These are phyloP conservation scores for Debaryomycetaceae sp. DNA, from an alignment of 1,139 yeast species.

Conservation along the genomic window DNA sequence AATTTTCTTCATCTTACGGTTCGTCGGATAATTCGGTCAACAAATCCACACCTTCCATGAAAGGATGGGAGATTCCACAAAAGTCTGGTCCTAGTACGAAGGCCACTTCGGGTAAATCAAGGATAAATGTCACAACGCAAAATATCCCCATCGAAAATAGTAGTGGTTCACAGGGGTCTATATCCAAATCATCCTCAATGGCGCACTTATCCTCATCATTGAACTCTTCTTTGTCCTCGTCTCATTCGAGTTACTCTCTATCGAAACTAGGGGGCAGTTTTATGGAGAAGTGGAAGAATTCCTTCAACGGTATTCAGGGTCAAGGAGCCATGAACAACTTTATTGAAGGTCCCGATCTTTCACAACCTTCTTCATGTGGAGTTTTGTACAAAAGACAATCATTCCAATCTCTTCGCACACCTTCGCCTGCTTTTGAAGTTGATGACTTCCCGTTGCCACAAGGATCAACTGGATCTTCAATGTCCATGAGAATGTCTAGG, in stretches of 20 bases:
- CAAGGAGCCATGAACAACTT: conserved; percentile 10
- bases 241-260: conserved; percentile 37
- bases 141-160: conserved; percentile 22
- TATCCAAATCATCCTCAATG: conserved; percentile 39
- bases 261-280: conserved; percentile 44
- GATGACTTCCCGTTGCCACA: conserved; percentile 33
- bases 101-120: conserved; percentile 13
- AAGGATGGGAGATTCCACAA: conserved; percentile 46
- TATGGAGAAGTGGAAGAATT: conserved; percentile 45
- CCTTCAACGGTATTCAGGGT: conserved; percentile 12
- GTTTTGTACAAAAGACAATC: conserved; percentile 25
- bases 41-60: conserved; percentile 24
- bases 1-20: conserved; percentile 13
- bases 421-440: conserved; percentile 46
- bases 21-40: conserved; percentile 29
- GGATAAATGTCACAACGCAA: conserved; percentile 12
- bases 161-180: conserved; percentile 15
- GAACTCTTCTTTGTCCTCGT: conserved; percentile 33
- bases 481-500: conserved; percentile 26
- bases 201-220: conserved; percentile 44
- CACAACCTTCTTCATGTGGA: conserved; percentile 9
- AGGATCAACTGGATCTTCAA: conserved; percentile 6
- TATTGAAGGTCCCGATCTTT: conserved; percentile 4
- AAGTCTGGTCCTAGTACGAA: conserved; percentile 27
- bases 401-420: conserved; percentile 35